A percentile compares a stretch with the other conserved stretches of the same genome.
phyloP scores from a whole-genome alignment of 2,329 filamentous ascomycete species.

The Trichoderma guizhouense region DNA sequence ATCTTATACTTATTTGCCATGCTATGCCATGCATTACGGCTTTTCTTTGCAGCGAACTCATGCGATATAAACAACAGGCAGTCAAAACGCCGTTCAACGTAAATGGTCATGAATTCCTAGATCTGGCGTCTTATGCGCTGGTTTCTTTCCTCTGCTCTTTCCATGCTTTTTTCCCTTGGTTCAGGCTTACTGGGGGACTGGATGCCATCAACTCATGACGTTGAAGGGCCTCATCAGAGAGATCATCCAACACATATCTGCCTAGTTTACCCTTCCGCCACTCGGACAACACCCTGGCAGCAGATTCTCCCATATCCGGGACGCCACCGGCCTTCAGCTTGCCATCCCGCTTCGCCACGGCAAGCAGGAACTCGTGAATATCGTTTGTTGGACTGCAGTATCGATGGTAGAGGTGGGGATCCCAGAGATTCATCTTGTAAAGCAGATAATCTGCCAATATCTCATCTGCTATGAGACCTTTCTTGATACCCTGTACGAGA shows the following conservation, averaged over 20 bases:
- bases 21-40: not conserved
- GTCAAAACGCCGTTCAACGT: not conserved
- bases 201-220: conserved; percentile 45
- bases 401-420: conserved; percentile 58
- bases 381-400: conserved; percentile 79
- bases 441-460: conserved; percentile 88
- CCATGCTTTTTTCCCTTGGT: conserved; percentile 64
- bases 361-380: conserved; percentile 66
- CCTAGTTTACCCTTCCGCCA: conserved; percentile 79
- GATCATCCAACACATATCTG: conserved; percentile 73
- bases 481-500: conserved; percentile 85
- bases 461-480: conserved; percentile 73
- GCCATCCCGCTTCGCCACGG: conserved; percentile 70
- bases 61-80: not conserved
- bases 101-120: not conserved
- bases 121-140: not conserved
- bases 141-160: conserved; percentile 53
- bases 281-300: conserved; percentile 74
- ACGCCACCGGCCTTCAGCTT: conserved; percentile 70
- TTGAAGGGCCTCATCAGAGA: conserved; percentile 58
- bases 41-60: not conserved
- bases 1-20: not conserved
- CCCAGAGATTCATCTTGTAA: conserved; percentile 71
- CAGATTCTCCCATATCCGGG: conserved; percentile 68
- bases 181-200: conserved; percentile 57